Evolutionary conservation across 2,329 filamentous ascomycete species (phyloP), one percentile per base, ranked within the genome.

Genomic region (Aspergillus clavatus): DNA sequence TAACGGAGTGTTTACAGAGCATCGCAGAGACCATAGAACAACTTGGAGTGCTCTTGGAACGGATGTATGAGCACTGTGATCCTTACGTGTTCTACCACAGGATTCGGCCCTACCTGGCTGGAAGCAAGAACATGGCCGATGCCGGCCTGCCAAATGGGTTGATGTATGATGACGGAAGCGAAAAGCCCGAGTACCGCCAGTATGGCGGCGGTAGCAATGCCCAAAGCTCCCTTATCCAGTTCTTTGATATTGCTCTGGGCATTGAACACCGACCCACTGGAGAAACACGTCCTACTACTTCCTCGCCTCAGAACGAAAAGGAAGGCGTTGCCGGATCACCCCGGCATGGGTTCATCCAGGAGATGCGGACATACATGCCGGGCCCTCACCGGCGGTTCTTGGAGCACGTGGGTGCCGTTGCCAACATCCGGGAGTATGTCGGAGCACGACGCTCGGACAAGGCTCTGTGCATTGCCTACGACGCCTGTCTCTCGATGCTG

Each of bases 321-420:
- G 67, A 68, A 18, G 70, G 70, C 10, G 70, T 71, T 43, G 62
- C 69, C 1, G 71, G 74, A 27, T 72, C 77, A 19, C 77, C 82
- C 4, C 76, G 79, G 31, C 82, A 95, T 71, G 94, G 93, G 60
- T 98, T 98, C 71, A 91, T 98, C 62, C 82, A 87, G 61, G 93
- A 98, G 54, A 98, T 98, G 93, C 86, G 91, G 47, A 80, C 80
- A 37, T 98, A 98, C 71, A 98, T 98, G 93, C 93, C 93, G 0
- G 91, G 89, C 0, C 81, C 86, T 0, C 93, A 98, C 62, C 86
- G 89, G 3, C 83, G 87, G 31, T 98, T 98, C 71, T 77, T 98
- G 3, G 79, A 86, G 52, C 86, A 94, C 51, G 83, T 96, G 10
- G 77, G 81, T 40, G 74, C 74, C 12, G 83, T 96, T 3, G 83